These are phyloP conservation scores for Helenozyma baotianmanensis DNA, from an alignment of 805 yeast genomes.

Conservation along the genomic window DNA sequence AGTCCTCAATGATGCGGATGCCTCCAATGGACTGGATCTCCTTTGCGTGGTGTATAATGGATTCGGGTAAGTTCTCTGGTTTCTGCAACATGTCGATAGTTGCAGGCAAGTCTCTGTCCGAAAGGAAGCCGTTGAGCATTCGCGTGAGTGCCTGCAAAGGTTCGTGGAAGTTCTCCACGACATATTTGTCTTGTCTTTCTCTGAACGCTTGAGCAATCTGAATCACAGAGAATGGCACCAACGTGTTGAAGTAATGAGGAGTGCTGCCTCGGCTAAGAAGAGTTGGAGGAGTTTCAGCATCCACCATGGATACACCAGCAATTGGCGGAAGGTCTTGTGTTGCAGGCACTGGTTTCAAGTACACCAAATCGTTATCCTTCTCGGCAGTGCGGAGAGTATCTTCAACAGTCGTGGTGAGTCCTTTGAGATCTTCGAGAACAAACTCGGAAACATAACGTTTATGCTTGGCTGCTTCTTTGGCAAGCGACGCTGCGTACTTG, in stretches of 20 bases:
- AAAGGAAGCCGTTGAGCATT: slow-evolving; percentile 40
- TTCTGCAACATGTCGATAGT: slow-evolving; percentile 56
- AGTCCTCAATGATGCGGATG: slow-evolving; percentile 31
- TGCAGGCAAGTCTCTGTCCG: slow-evolving; percentile 53
- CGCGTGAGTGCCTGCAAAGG: slow-evolving; percentile 49
- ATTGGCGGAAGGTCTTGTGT: slow-evolving; percentile 36
- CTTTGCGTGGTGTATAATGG: slow-evolving; percentile 51
- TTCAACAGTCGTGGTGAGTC: slow-evolving; percentile 43
- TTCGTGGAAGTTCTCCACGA: slow-evolving; percentile 37
- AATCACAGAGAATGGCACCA: slow-evolving; percentile 64
- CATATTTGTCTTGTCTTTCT: slow-evolving; percentile 57
- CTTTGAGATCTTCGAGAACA: slow-evolving; percentile 49
- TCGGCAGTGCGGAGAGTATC: slow-evolving; percentile 52
- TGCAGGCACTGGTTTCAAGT: slow-evolving; percentile 60
- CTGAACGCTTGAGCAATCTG: slow-evolving; percentile 64
- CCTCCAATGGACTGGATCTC: slow-evolving; percentile 56
- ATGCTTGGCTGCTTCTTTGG: slow-evolving; percentile 34
- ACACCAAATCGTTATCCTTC: slow-evolving; percentile 77
- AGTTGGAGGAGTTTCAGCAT: slow-evolving; percentile 36
- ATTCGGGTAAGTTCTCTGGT: slow-evolving; percentile 55
- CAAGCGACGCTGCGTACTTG: slow-evolving; percentile 34
- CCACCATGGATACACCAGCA: slow-evolving; percentile 53
- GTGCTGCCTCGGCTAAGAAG: slow-evolving; percentile 4
- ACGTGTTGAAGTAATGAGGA: slow-evolving; percentile 43
- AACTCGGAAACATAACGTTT: slow-evolving; percentile 38